Evolutionary conservation across 805 yeast species (phyloP).

Genomic region (Suhomyces faveliae): DNA sequence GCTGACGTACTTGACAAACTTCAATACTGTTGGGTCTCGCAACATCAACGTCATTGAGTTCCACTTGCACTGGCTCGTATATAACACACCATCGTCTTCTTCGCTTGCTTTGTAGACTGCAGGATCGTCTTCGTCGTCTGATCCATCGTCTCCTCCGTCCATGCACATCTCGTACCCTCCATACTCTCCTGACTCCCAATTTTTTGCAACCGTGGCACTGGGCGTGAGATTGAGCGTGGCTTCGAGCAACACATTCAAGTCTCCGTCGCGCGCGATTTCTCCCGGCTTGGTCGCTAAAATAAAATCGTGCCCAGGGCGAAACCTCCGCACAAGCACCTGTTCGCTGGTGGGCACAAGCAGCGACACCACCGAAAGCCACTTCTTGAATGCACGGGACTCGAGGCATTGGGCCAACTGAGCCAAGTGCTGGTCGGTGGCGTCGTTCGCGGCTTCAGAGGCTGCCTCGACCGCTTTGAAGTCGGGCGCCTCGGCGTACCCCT

Average conservation of each 20-base stretch:
- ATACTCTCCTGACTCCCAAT: constrained; percentile 85
- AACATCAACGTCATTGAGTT: constrained; percentile 74
- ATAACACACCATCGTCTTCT: constrained; percentile 70
- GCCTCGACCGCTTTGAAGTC: constrained; percentile 40
- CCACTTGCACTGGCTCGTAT: constrained; percentile 81
- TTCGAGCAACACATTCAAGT: constrained; percentile 55
- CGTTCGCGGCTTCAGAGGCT: constrained; percentile 2
- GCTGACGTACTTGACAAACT: constrained; percentile 90
- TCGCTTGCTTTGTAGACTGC: constrained; percentile 66
- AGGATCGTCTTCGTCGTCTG: constrained; percentile 67
- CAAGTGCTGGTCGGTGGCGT: constrained; percentile 39
- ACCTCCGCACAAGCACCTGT: constrained; percentile 74
- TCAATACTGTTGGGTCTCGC: constrained; percentile 82
- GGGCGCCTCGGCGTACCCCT: constrained; percentile 52
- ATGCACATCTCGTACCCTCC: constrained; percentile 96
- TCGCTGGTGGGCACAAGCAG: constrained; percentile 60
- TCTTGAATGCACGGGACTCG: constrained; percentile 58
- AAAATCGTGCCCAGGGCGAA: constrained; percentile 93
- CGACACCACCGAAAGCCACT: constrained; percentile 67
- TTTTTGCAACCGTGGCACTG: constrained; percentile 46
- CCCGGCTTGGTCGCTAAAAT: constrained; percentile 77
- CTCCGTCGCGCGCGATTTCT: constrained; percentile 34
- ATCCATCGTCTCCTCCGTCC: constrained; percentile 53
- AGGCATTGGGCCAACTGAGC: constrained; percentile 58
- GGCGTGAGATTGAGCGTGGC: constrained; percentile 85